Percentiles rank a stretch among this genome's conserved stretches.
These are phyloP conservation scores for Asterochloris sp. DNA, from an alignment of 139 green algal species.

Conservation along the genomic window DNA sequence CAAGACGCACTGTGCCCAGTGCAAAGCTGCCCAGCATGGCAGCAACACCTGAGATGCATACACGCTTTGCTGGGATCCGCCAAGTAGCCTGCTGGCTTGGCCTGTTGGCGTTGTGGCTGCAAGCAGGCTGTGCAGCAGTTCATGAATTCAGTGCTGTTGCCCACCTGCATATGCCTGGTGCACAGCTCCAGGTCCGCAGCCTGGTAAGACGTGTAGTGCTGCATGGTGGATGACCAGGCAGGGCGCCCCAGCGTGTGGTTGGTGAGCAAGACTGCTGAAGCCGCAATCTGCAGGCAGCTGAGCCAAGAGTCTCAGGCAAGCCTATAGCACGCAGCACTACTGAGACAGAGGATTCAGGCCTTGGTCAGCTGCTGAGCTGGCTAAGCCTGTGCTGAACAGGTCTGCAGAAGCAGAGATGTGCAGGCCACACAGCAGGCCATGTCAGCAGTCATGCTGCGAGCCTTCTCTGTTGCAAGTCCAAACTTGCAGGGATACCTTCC, in stretches of 20 bases:
- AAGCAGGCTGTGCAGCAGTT: conserved; percentile 34
- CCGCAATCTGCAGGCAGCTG: conserved; percentile 8
- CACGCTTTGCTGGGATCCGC: too few species aligned
- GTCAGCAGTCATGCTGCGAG: background rate
- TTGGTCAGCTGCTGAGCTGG: background rate
- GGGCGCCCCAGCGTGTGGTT: conserved; percentile 40
- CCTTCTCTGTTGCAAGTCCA: background rate
- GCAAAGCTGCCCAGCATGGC: too few species aligned
- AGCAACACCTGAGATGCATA: too few species aligned
- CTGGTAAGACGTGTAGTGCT: conserved; percentile 63
- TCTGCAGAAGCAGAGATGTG: too few species aligned
- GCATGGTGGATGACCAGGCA: conserved; percentile 56
- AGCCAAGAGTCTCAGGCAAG: background rate
- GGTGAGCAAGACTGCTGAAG: conserved; percentile 70
- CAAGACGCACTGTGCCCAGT: too few species aligned
- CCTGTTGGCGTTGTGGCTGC: background rate
- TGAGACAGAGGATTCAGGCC: background rate
- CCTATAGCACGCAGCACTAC: background rate
- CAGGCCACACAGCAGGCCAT: background rate
- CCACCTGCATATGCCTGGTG: conserved; percentile 11
- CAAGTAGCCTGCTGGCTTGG: too few species aligned
- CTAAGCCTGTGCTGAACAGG: background rate
- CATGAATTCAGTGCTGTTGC: background rate
- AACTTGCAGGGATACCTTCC: background rate
- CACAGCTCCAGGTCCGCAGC: conserved; percentile 41